Conservation (phyloP, 1,284 basidiomycete genomes). For the Apiotrichum akiyoshidainum region DNA sequence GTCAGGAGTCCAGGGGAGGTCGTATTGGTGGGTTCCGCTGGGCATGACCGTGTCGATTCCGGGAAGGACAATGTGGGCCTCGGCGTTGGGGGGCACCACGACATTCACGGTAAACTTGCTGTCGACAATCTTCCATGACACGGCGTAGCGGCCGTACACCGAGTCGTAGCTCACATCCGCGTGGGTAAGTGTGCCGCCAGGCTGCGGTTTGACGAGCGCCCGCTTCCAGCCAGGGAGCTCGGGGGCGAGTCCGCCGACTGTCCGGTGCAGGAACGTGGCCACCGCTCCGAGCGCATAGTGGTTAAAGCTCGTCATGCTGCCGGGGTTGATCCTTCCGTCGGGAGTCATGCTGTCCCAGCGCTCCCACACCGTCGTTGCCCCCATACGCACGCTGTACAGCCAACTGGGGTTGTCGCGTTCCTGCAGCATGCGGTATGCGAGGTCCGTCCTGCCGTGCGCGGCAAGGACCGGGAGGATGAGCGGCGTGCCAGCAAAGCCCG, state of each 20-base stretch:
- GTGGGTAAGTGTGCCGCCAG: conserved; percentile 40
- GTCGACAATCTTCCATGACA: conserved; percentile 11
- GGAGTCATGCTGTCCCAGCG: conserved; percentile 40
- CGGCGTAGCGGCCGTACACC: conserved; percentile 6
- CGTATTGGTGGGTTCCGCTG: conserved; percentile 23
- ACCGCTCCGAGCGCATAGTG: conserved; percentile 47
- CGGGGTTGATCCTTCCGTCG: conserved; percentile 36
- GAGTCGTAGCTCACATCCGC: not conserved
- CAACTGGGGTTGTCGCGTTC: conserved; percentile 39
- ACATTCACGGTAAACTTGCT: not conserved
- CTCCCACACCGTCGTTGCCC: conserved; percentile 48
- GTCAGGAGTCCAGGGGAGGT: conserved; percentile 22
- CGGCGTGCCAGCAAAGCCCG: conserved; percentile 45
- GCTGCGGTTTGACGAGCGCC: conserved; percentile 33
- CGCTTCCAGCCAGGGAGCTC: conserved; percentile 32
- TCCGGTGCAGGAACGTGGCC: conserved; percentile 37
- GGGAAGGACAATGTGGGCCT: not conserved
- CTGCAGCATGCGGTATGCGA: conserved; percentile 48
- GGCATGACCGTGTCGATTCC: conserved; percentile 26
- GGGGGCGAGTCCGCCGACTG: conserved; percentile 36
- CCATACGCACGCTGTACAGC: conserved; percentile 43
- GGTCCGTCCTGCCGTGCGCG: conserved; percentile 21
- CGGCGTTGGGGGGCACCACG: not conserved
- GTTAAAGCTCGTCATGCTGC: conserved; percentile 48
- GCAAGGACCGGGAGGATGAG: conserved; percentile 35